Base-by-base conservation (phyloP, 352 stramenopile species). In the Phytophthora podocarpi region DNA sequence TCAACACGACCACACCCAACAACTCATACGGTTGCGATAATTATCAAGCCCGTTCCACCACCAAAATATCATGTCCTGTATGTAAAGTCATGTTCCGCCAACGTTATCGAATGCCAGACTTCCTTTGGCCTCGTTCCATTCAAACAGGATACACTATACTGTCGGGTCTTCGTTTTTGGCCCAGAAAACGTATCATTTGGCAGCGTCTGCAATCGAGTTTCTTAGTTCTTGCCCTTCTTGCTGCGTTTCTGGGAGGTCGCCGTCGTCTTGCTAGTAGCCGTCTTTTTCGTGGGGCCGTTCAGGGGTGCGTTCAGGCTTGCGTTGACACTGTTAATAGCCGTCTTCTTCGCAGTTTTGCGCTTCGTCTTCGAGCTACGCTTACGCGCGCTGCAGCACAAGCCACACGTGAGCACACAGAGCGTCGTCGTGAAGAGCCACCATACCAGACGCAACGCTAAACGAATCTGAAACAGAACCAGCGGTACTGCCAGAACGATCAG, bases 351-450 rank as follows among this genome's bases (percentile, higher is more conserved):
- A 1, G 35, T 16, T 31, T 90, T 89, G 31, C 70, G 78, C 62
- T 86, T 90, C 45, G 30, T 52, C 49, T 80, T 79, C 18, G 63
- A 49, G 42, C 40, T 72, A 32, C 74, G 69, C 50, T 89, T 84
- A n/a, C 59, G 71, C 9, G 64, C 45, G 12, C 76, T 62, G 52
- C 74, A 90, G 80, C 80, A 92, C 48, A 82, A 67, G 32, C 83
- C 83, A 46, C 74, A 72, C 23, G 81, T 89, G 15, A 74, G 42
- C 15, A 90, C 34, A 27, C 67, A 91, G 27, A 90, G 32, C 8
- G 54, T 52, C 35, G 78, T 87, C 39, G 72, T 71, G 18, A 93
- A 42, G 0, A 86, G 36, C 71, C 81, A 91, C 80, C 78, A 90
- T 15, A 64, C 53, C 4, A 88, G 32, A 30, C 72, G 79, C 39